Conservation (phyloP, 139 green algal species). For the Volvox africanus region DNA sequence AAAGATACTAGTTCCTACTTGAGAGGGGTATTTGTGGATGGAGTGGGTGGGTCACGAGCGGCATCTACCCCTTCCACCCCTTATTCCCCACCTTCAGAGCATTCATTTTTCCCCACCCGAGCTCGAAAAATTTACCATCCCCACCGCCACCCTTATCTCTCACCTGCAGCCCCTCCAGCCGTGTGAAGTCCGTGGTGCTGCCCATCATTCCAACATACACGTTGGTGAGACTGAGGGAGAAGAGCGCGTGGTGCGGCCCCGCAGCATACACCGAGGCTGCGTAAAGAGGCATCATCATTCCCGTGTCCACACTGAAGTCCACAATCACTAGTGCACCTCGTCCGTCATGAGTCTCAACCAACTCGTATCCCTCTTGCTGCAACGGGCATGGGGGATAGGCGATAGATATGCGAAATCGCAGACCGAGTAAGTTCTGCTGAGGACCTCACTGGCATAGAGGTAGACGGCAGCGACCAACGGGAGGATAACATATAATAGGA, state of each 20-base stretch:
- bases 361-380: conserved; percentile 85
- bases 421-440: too few species aligned
- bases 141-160: background rate
- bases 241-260: conserved; percentile 81
- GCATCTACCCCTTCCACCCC: background rate
- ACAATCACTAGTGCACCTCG: conserved; percentile 84
- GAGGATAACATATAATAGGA: too few species aligned
- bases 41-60: too few species aligned
- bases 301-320: conserved; percentile 74
- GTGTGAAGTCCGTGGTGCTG: conserved; percentile 81
- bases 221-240: conserved; percentile 77
- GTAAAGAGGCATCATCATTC: conserved; percentile 37
- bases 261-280: conserved; percentile 78
- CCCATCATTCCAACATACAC: conserved; percentile 73
- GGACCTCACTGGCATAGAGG: too few species aligned
- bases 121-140: background rate
- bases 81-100: background rate
- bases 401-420: too few species aligned
- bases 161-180: conserved; percentile 84
- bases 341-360: conserved; percentile 86
- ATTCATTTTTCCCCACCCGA: background rate
- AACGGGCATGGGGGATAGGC: background rate
- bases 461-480: too few species aligned
- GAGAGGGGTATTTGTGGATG: too few species aligned
- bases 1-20: too few species aligned